Evolutionary conservation across 2,329 filamentous ascomycete species (phyloP).

Genomic region (Dothistroma septosporum): DNA sequence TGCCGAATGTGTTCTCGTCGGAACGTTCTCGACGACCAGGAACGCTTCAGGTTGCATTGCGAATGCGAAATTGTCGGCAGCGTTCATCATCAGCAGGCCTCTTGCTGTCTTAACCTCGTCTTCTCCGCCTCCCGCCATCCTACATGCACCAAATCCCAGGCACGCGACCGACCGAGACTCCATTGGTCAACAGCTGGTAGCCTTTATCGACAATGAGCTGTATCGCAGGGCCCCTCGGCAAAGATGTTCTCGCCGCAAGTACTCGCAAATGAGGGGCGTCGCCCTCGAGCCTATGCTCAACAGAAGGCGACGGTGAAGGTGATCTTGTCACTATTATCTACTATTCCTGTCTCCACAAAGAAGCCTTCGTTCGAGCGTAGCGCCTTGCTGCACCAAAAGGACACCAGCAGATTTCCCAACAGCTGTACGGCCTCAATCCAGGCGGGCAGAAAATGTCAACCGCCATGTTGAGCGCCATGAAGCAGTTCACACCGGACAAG

Average conservation of each 20-base stretch:
- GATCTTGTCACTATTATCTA: background rate
- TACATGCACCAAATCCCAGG: background rate
- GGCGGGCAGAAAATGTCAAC: background rate
- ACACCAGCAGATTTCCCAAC: background rate
- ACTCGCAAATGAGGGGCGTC: background rate
- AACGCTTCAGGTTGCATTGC: background rate
- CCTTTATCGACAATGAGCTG: background rate
- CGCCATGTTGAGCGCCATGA: background rate
- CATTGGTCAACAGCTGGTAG: background rate
- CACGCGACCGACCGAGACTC: background rate
- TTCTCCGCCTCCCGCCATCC: background rate
- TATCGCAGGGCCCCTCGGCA: background rate
- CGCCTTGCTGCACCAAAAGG: background rate
- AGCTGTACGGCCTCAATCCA: background rate
- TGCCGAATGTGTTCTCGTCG: background rate
- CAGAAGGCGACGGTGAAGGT: background rate
- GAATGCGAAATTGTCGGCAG: background rate
- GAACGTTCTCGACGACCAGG: background rate
- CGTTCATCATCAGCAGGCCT: conserved; percentile 3
- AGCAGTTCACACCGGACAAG: background rate
- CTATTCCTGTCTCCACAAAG: background rate
- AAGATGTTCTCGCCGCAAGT: background rate
- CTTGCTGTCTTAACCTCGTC: background rate
- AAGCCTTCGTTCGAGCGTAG: background rate
- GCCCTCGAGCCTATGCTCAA: background rate